A percentile compares a stretch with the other conserved stretches of the same genome.
Evolutionary conservation across 75 land plant genomes (phyloP).

Genomic region (Cryptomeria japonica): DNA sequence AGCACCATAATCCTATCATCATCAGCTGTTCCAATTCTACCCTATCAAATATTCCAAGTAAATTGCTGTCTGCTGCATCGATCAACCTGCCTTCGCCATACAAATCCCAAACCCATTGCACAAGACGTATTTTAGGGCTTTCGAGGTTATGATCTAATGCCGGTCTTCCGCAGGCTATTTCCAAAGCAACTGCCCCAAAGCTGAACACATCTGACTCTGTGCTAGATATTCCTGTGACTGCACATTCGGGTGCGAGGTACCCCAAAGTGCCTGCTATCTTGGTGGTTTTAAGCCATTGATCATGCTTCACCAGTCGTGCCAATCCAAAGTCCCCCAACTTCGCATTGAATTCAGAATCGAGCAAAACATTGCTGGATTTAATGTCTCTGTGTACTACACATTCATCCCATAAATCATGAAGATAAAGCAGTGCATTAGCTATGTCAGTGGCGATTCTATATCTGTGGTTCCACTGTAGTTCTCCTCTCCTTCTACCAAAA

Average conservation of each 20-base stretch:
- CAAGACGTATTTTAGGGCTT: constrained; percentile 6
- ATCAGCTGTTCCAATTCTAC: constrained; percentile 52
- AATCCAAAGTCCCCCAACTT: constrained; percentile 56
- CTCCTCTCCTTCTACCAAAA: background rate
- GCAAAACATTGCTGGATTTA: constrained; percentile 51
- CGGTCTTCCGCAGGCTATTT: constrained; percentile 31
- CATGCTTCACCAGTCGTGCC: constrained; percentile 37
- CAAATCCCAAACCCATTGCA: constrained; percentile 42
- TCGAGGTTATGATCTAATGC: background rate
- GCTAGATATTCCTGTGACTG: constrained; percentile 19
- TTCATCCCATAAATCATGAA: constrained; percentile 46
- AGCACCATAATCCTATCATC: constrained; percentile 57
- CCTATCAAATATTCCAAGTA: constrained; percentile 18
- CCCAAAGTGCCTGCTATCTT: constrained; percentile 31
- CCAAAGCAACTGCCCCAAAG: constrained; percentile 35
- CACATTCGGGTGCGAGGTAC: constrained; percentile 41
- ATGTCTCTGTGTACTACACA: constrained; percentile 45
- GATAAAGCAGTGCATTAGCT: constrained; percentile 40
- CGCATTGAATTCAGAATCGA: constrained; percentile 43
- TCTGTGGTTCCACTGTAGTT: constrained; percentile 11
- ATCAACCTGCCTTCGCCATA: constrained; percentile 12
- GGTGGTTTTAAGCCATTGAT: constrained; percentile 15
- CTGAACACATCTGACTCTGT: constrained; percentile 42
- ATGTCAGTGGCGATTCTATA: constrained; percentile 32
- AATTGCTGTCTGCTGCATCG: constrained; percentile 26